Percentiles rank a stretch among this genome's conserved stretches.
These are phyloP conservation scores for Aspergillus japonicus DNA, from an alignment of 2,329 filamentous ascomycete genomes.

Conservation along the genomic window DNA sequence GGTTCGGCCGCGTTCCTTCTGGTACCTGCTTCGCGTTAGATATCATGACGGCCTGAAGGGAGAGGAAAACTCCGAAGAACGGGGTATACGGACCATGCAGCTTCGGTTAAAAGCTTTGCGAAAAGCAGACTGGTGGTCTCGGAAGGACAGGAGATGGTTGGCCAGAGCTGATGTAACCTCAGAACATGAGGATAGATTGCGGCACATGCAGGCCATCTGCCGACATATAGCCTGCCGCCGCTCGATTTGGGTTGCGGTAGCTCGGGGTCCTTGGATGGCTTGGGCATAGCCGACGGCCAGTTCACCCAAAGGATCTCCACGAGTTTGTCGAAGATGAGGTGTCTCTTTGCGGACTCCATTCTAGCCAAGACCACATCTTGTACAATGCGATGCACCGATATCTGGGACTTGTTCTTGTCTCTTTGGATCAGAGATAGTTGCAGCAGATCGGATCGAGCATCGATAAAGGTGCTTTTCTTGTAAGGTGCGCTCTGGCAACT, in stretches of 20 bases:
- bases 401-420: conserved; percentile 19
- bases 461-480: conserved; percentile 17
- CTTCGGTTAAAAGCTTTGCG: conserved; percentile 24
- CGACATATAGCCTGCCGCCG: conserved; percentile 18
- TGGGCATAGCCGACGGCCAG: conserved; percentile 23
- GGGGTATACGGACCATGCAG: conserved; percentile 23
- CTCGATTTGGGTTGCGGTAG: conserved; percentile 17
- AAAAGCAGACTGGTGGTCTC: conserved; percentile 20
- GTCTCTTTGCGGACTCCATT: conserved; percentile 20
- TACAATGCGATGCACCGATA: conserved; percentile 27
- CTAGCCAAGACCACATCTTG: conserved; percentile 26
- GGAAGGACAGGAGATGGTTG: conserved; percentile 9
- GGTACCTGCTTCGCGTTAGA: conserved; percentile 23
- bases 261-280: conserved; percentile 19
- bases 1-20: conserved; percentile 25
- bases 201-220: conserved; percentile 25
- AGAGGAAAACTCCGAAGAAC: neutral
- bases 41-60: neutral
- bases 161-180: conserved; percentile 22
- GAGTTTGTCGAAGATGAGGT: conserved; percentile 12
- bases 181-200: conserved; percentile 27
- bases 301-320: conserved; percentile 18
- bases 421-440: conserved; percentile 26
- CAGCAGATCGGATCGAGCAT: conserved; percentile 25
- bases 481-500: conserved; percentile 5